Evolutionary conservation across 2,329 filamentous ascomycete species (phyloP).

Genomic region (Fusarium setosum): DNA sequence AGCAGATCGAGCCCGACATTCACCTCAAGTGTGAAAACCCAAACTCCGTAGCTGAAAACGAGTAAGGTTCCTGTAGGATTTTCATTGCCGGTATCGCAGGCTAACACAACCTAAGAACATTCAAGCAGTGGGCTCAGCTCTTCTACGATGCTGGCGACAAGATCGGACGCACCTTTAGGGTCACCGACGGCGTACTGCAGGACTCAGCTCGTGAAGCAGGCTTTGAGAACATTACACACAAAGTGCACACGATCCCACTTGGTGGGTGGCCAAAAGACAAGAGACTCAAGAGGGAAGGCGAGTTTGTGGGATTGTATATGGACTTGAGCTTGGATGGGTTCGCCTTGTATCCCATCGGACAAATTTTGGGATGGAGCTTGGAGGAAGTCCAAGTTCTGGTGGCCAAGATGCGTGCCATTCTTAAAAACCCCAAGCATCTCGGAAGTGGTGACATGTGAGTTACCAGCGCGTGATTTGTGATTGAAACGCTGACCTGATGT

Average conservation of each 20-base stretch:
- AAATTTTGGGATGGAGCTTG: conserved; percentile 16
- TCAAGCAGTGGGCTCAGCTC: conserved; percentile 29
- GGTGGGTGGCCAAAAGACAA: conserved; percentile 28
- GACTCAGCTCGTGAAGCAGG: conserved; percentile 11
- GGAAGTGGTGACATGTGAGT: conserved; percentile 13
- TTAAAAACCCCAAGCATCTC: conserved; percentile 5
- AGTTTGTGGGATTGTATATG: conserved; percentile 26
- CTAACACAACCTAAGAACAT: conserved; percentile 2
- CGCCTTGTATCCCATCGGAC: conserved; percentile 11
- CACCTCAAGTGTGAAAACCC: conserved; percentile 24
- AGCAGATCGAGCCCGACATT: conserved; percentile 28
- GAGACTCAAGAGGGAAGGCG: conserved; percentile 14
- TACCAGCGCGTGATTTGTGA: rapidly evolving
- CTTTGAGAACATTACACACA: conserved; percentile 12
- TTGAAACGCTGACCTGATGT: not conserved
- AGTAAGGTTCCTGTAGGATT: not conserved
- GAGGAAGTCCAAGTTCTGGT: conserved; percentile 17
- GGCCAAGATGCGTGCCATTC: conserved; percentile 9
- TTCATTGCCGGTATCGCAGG: too few species aligned
- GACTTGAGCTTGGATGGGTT: conserved; percentile 23
- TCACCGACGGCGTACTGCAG: conserved; percentile 24
- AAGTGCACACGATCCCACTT: conserved; percentile 7
- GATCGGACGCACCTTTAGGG: conserved; percentile 20
- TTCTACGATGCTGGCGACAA: conserved; percentile 29
- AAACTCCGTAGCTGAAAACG: conserved; percentile 10